phyloP scores from a whole-genome alignment of 495 filamentous ascomycete species.

The Ramalina peruviana region DNA sequence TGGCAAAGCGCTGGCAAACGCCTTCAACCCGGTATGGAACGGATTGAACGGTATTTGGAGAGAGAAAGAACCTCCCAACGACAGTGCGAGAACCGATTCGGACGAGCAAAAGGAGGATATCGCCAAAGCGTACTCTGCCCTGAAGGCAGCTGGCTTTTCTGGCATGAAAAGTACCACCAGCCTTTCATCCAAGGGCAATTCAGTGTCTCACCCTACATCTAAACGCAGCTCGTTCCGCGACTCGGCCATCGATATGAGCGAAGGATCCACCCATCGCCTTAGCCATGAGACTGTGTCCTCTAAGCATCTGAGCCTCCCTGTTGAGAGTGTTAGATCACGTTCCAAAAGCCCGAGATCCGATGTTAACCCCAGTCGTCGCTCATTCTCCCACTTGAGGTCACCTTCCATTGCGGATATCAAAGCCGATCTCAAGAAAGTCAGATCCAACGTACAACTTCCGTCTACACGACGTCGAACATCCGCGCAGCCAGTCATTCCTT shows the following conservation, averaged over 20 bases:
- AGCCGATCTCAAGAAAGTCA: constrained; percentile 24
- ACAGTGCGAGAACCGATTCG: constrained; percentile 16
- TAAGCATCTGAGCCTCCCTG: constrained; percentile 10
- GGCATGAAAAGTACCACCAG: constrained; percentile 19
- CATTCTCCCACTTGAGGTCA: constrained; percentile 11
- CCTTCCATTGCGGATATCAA: constrained; percentile 24
- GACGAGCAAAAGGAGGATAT: constrained; percentile 32
- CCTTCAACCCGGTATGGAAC: constrained; percentile 40
- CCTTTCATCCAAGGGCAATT: background rate
- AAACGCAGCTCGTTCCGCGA: constrained; percentile 13
- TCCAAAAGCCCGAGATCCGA: constrained; percentile 11
- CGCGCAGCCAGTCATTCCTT: constrained; percentile 5
- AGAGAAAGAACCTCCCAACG: constrained; percentile 24
- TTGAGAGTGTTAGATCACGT: background rate
- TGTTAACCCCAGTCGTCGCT: constrained; percentile 3
- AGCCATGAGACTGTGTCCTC: constrained; percentile 1
- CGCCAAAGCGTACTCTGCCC: constrained; percentile 42
- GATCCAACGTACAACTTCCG: constrained; percentile 22
- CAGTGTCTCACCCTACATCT: background rate
- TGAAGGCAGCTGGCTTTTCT: constrained; percentile 46
- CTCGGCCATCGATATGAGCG: constrained; percentile 19
- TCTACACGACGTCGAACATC: constrained; percentile 18
- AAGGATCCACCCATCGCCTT: background rate
- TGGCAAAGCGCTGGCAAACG: constrained; percentile 40
- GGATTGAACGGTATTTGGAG: constrained; percentile 24